Base-by-base conservation (phyloP, 345 rosid genomes). In the Xanthoceras sorbifolium region DNA sequence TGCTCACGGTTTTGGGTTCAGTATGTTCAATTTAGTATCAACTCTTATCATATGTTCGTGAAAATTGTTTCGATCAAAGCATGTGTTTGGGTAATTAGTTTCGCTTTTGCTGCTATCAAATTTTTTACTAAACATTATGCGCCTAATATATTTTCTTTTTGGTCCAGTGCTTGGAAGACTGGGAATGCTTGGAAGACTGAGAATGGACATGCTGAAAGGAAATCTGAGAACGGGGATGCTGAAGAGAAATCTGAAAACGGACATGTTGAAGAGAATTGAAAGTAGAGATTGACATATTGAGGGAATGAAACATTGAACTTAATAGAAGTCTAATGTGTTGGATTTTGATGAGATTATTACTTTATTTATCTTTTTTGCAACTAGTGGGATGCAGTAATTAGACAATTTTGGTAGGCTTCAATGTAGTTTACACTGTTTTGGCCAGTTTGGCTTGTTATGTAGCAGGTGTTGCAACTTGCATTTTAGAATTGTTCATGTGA, bases 331-430 rank as follows among this genome's bases (percentile, higher is more conserved):
- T 54, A 73, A 76, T 69, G 29, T 73, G 81, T 77, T 72, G 68
- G 65, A 69, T 70, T 32, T 15, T 32, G 71, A 44, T 72, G 75
- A 23, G 46, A 44, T 38, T 80, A 9, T 31, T 34, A 17, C 46
- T 22, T 48, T 73, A 69, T 70, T 72, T 80, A 42, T 75, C 66
- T 81, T 59, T 75, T 77, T 76, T 74, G 69, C 64, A 20, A 18
- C 64, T 71, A 52, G 75, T 66, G 46, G 69, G 34, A 64, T 61
- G 76, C 73, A 31, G 66, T 79, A 65, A 73, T 79, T 82, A 80
- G 75, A 77, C 77, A 87, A 77, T 87, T 87, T 87, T 87, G 89
- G 74, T 84, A 84, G 86, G 84, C 14, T 22, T 44, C n/a, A 10
- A 61, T 55, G 65, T 38, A 72, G 74, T 57, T 75, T 64, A 67